Conservation (phyloP, 306 rosid genomes). For the Dryas alaskensis region DNA sequence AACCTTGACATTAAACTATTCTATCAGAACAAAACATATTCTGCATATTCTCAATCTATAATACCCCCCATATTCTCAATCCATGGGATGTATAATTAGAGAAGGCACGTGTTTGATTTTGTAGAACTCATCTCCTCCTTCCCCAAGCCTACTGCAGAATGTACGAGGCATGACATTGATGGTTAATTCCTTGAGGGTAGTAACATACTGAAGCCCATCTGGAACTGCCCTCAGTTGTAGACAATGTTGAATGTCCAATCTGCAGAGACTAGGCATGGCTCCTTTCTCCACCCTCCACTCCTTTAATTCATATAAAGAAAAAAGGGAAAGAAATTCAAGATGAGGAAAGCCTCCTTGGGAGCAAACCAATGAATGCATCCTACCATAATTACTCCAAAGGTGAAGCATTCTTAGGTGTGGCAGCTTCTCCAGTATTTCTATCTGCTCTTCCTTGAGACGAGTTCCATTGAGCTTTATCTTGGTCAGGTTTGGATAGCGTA, state of each 20-base stretch:
- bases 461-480: slow-evolving; percentile 35
- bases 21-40: no score
- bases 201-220: slow-evolving; percentile 36
- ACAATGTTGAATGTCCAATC: slow-evolving; percentile 26
- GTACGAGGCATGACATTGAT: slow-evolving; percentile 34
- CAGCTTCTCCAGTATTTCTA: slow-evolving; percentile 40
- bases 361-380: slow-evolving; percentile 14
- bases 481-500: slow-evolving; percentile 27
- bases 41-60: no score
- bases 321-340: slow-evolving; percentile 30
- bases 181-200: slow-evolving; percentile 35
- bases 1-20: no score
- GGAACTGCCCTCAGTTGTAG: slow-evolving; percentile 35
- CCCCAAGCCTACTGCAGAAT: slow-evolving; percentile 32
- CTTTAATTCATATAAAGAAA: slow-evolving; percentile 23
- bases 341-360: slow-evolving; percentile 38
- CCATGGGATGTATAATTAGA: not conserved
- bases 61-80: no score
- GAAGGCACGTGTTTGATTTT: slow-evolving; percentile 57
- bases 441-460: slow-evolving; percentile 35
- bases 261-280: slow-evolving; percentile 34
- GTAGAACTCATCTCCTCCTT: slow-evolving; percentile 46
- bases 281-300: slow-evolving; percentile 43
- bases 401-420: slow-evolving; percentile 40
- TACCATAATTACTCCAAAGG: not conserved